Evolutionary conservation across 2,329 filamentous ascomycete species (phyloP).

Genomic region (Juglanconis oblonga): DNA sequence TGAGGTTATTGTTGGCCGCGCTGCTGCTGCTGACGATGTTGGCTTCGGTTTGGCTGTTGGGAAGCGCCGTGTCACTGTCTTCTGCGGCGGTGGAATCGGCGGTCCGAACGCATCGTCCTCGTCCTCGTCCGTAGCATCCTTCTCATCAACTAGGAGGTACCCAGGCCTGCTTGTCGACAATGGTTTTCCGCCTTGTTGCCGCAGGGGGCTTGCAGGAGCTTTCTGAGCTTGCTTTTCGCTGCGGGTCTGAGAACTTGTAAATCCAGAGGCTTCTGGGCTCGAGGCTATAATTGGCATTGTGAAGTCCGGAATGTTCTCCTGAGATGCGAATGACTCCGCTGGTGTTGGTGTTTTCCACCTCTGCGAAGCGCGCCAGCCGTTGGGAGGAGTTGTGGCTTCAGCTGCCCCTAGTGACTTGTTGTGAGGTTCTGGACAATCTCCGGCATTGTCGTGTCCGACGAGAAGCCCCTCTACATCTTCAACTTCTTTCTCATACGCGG

Average conservation of each 20-base stretch:
- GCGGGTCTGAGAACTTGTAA: not conserved
- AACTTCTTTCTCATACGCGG: not conserved
- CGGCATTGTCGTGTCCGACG: not conserved
- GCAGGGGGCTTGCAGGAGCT: not conserved
- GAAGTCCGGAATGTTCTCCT: not conserved
- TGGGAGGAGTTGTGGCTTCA: not conserved
- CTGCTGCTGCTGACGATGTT: not conserved
- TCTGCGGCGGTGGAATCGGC: not conserved
- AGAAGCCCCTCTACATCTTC: not conserved
- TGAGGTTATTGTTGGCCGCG: not conserved
- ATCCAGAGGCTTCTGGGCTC: not conserved
- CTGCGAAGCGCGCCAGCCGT: not conserved
- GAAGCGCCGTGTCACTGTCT: not conserved
- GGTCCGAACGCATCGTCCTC: not conserved
- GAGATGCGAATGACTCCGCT: slow-evolving; percentile 11
- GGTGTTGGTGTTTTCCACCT: not conserved
- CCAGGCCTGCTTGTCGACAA: not conserved
- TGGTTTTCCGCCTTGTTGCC: not conserved
- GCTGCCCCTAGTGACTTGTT: not conserved
- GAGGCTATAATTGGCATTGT: not conserved
- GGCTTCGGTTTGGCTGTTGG: not conserved
- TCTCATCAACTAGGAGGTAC: not conserved
- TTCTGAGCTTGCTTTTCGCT: not conserved
- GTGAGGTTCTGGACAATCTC: slow-evolving; percentile 1
- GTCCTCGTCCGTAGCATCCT: not conserved